Base-by-base conservation (phyloP, 2,329 filamentous ascomycete genomes). In the Talaromyces verruculosus region DNA sequence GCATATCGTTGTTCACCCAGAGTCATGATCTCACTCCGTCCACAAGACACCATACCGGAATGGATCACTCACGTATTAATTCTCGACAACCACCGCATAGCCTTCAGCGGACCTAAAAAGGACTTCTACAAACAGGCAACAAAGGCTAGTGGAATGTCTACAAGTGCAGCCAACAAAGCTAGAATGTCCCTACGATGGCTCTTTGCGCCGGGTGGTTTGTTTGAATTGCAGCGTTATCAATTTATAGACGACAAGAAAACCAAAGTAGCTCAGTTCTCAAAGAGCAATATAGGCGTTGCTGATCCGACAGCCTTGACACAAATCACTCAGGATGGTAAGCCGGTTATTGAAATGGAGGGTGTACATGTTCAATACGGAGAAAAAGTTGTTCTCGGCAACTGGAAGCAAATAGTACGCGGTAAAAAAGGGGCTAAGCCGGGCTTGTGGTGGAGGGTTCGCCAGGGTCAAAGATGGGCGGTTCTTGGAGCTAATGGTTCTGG, bases 401-500 rank as follows among this genome's bases (percentile, higher is more conserved):
- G 93, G 93, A 81, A 82, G 15, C 86, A 92, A 76, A 72, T 83
- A 1, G 75, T 84, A 13, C 71, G 85, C 3, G 85, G 85, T 0
- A 71, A 81, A 57, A 70, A 78, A 19, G 33, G 22, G 30, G 35
- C 30, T 11, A 80, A 81, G 66, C 76, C 85, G 1, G 94, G 94
- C 0, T 81, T 98, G 5, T 85, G 89, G 74, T 97, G 95, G 92
- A 91, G 85, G 0, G 89, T 98, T 28, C 87, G 88, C 45, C 87
- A 90, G 61, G 93, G 94, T 28, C 88, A 97, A 75, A 88, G 93
- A 68, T 97, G 93, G 91, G 94, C 91, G 2, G 86, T 98, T 19
- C 95, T 99, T 73, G 95, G 95, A 0, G 90, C 93, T 37, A 98
- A 99, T 72, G 95, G 86, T 13, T 97, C 92, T 0, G 95, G 95